Evolutionary conservation across 2,329 filamentous ascomycete species (phyloP), one percentile per base, ranked within the genome.

Genomic region (Penicillium thymicola): DNA sequence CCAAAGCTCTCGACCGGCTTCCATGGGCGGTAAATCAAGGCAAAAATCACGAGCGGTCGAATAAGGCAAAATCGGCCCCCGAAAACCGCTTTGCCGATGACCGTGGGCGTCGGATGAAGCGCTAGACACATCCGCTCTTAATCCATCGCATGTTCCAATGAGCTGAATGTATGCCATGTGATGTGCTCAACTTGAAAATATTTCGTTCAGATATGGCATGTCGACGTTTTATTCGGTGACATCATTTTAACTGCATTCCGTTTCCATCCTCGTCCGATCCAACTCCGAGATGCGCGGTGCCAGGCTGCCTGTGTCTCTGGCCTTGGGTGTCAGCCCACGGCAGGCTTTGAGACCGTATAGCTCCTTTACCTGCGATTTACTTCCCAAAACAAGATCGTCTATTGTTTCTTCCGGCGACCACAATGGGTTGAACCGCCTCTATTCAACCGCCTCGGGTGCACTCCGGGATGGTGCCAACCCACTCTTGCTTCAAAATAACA

Each of bases 201-300:
- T 45, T 49, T n/a, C 50, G 62, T 38, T 64, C 58, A 69, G 66
- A 72, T 68, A 72, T 74, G 72, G 69, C 70, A 67, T 59, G 47
- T 28, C 61, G 57, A 60, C 58, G 41, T 59, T 54, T 48, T 34
- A 53, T 54, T 61, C 63, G 59, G 59, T 67, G 63, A 70, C 63
- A 63, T 62, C 58, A 54, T 63, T 63, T 30, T 62, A 60, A 62
- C 56, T 62, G 58, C 61, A 25, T 51, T 51, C 21, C 21, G 53
- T 58, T 59, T 62, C 40, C 50, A 55, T 57, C 48, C 49, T 59
- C 53, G 14, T 51, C 44, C 45, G 34, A 56, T 47, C 60, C 58
- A 65, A 63, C 56, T 64, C 63, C 65, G 70, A 72, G 61, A 77
- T 78, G 74, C 74, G 76, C 74, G 71, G 72, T 68, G 69, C 74